These are phyloP conservation scores for Scytalidium sp. DNA, from an alignment of 2,329 filamentous ascomycete species.

Conservation along the genomic window DNA sequence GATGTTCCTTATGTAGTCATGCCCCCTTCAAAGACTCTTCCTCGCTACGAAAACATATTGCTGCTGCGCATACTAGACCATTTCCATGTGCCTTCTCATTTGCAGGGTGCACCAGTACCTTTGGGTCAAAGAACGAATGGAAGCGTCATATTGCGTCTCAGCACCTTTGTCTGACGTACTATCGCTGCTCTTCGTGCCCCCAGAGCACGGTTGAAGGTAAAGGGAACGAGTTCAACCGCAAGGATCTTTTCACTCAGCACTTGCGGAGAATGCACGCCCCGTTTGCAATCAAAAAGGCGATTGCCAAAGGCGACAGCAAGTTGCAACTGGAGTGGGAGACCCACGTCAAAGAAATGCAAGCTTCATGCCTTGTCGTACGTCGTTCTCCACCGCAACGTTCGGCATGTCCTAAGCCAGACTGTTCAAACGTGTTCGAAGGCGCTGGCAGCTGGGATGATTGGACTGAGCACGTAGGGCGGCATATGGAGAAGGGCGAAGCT, in stretches of 20 bases:
- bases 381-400: constrained; percentile 69
- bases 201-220: constrained; percentile 52
- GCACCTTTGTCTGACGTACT: constrained; percentile 71
- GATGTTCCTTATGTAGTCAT: constrained; percentile 60
- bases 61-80: constrained; percentile 65
- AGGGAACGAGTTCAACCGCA: constrained; percentile 80
- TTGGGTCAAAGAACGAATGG: constrained; percentile 96
- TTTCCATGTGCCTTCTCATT: constrained; percentile 85
- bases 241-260: constrained; percentile 94
- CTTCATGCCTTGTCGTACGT: constrained; percentile 68
- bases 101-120: constrained; percentile 79
- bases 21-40: constrained; percentile 66
- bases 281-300: constrained; percentile 57
- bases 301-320: constrained; percentile 56
- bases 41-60: constrained; percentile 63
- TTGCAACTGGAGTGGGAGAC: constrained; percentile 61
- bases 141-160: constrained; percentile 91
- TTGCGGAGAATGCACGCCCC: constrained; percentile 89
- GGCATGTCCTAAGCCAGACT: constrained; percentile 69
- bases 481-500: constrained; percentile 75
- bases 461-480: constrained; percentile 87
- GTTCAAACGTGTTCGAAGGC: constrained; percentile 68
- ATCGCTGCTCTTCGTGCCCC: constrained; percentile 61
- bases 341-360: constrained; percentile 67
- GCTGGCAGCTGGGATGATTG: constrained; percentile 80